Percentiles rank a stretch among this genome's conserved stretches.
Conservation (phyloP, 2,329 filamentous ascomycete genomes). For the Xylariales sp. region DNA sequence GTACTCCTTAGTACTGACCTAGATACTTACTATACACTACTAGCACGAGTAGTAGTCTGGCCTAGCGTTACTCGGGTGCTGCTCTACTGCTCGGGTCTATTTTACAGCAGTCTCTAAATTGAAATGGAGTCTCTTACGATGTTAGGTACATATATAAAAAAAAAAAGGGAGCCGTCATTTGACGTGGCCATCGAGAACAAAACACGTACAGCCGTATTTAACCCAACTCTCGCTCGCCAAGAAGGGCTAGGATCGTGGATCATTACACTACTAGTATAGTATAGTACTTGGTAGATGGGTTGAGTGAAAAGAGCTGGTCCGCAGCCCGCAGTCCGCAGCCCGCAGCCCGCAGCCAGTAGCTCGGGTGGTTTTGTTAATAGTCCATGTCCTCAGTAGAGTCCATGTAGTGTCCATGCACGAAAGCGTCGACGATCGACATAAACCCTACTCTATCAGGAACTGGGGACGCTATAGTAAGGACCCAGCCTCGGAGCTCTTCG, state of each 20-base stretch:
- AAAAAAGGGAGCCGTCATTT: background rate
- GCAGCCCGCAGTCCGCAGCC: slow-evolving; percentile 36
- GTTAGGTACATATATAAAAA: too few species aligned
- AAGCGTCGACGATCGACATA: slow-evolving; percentile 33
- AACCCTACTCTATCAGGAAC: slow-evolving; percentile 18
- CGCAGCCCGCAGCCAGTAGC: slow-evolving; percentile 37
- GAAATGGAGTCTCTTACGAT: background rate
- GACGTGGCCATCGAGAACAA: background rate
- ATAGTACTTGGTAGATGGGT: background rate
- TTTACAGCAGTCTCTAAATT: background rate
- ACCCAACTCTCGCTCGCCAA: slow-evolving; percentile 20
- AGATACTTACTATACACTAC: background rate
- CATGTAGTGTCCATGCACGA: slow-evolving; percentile 21
- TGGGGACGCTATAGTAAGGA: background rate
- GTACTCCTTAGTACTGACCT: too few species aligned
- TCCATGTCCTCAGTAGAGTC: slow-evolving; percentile 20
- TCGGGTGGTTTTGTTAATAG: slow-evolving; percentile 20
- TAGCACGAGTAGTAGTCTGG: slow-evolving; percentile 11
- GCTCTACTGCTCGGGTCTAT: background rate
- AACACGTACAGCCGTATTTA: slow-evolving; percentile 19
- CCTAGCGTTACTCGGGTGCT: slow-evolving; percentile 13
- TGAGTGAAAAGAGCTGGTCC: slow-evolving; percentile 11
- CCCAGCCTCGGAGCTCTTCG: too few species aligned
- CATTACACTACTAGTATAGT: background rate
- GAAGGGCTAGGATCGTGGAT: slow-evolving; percentile 19